Evolutionary conservation across 78 protist genomes (phyloP), one percentile per base, ranked within the genome.

Genomic region (Thecamonas trahens): DNA sequence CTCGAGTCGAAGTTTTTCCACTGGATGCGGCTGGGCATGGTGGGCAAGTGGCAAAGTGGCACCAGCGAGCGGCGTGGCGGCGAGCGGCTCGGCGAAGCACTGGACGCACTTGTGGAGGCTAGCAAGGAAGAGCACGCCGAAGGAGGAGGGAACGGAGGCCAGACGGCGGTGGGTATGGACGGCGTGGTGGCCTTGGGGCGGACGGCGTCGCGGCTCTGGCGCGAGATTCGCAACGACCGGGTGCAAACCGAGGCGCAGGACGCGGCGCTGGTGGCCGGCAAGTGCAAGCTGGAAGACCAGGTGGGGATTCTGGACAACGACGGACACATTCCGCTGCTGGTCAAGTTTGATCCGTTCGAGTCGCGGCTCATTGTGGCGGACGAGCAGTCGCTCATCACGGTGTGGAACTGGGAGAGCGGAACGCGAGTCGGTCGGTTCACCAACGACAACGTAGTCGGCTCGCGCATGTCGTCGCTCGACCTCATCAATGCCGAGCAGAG

Each of bases 321-420:
- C 38, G 61, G n/a, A n/a, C n/a, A 55, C 17, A 55, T n/a, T 13
- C 22, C 61, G 61, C 28, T 29, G 26, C 7, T 7, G 38, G 13
- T 55, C 15, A 28, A 28, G 13, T 55, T 55, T 15, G 38, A 55
- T 13, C 61, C 61, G 15, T 55, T 55, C 26, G 61, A 55, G 61
- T 29, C 61, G 29, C 22, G 38, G 26, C 38, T 55, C 9, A 22
- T 55, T 29, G 28, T 55, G 38, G 61, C 61, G 17, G 29, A 55
- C 26, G 61, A 55, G 35, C 22, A 13, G 28, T n/a, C 22, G 22
- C 8, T 18, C 61, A 55, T 55, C 13, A n/a, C 61, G 17, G 81
- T 83, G 37, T 83, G 89, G 89, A 83, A 78, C 39, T 83, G 83
- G 75, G 76, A 61, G 15, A 76, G 59, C 1, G 67, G 74, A 32